Conservation (phyloP, 2,329 filamentous ascomycete species). For the Sclerotinia glacialis region DNA sequence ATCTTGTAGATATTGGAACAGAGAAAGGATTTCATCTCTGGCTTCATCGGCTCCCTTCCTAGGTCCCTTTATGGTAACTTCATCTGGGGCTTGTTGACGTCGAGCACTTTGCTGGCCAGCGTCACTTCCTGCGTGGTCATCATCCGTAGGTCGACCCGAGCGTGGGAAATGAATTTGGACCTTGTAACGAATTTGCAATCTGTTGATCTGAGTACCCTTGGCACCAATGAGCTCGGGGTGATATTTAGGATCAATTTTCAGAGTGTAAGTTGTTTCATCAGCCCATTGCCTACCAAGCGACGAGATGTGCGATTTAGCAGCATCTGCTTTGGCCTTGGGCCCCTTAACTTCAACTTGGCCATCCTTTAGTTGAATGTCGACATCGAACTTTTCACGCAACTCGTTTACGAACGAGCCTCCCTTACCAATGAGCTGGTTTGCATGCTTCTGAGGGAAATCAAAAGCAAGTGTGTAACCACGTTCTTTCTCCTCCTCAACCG, state of each 20-base stretch:
- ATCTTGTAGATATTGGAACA: constrained; percentile 87
- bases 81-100: constrained; percentile 75
- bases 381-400: constrained; percentile 64
- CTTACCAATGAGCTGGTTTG: constrained; percentile 77
- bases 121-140: constrained; percentile 70
- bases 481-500: constrained; percentile 90
- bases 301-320: constrained; percentile 77
- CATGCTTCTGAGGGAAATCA: constrained; percentile 92
- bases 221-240: constrained; percentile 92
- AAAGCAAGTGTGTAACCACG: constrained; percentile 83
- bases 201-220: constrained; percentile 83
- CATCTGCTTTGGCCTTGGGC: constrained; percentile 89
- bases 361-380: constrained; percentile 83
- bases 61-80: constrained; percentile 86
- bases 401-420: constrained; percentile 65
- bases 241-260: constrained; percentile 92
- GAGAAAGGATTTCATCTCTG: constrained; percentile 82
- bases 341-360: constrained; percentile 95
- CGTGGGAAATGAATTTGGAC: constrained; percentile 94
- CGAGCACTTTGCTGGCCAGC: constrained; percentile 63
- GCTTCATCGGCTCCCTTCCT: constrained; percentile 91
- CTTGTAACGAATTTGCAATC: constrained; percentile 86
- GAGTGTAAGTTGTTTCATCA: constrained; percentile 80
- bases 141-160: constrained; percentile 59
- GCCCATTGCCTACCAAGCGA: constrained; percentile 78